Conservation (phyloP, 2,329 filamentous ascomycete genomes). For the Pseudopyricularia javanii region DNA sequence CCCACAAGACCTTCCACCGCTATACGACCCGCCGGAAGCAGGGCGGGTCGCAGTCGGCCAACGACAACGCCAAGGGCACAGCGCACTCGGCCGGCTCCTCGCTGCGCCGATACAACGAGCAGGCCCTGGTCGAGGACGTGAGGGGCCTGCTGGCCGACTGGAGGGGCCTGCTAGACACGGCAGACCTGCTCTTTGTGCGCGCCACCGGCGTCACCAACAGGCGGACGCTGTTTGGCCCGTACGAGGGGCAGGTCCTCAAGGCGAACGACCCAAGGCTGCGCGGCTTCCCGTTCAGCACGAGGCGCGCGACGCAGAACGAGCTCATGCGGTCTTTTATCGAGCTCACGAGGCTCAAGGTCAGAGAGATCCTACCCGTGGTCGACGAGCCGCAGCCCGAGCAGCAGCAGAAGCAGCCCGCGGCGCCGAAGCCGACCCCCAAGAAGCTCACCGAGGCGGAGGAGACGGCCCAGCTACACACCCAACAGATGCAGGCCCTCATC, state of each 20-base stretch:
- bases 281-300: conserved; percentile 86
- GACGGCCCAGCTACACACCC: conserved; percentile 68
- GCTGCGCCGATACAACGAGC: conserved; percentile 86
- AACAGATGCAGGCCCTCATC: conserved; percentile 78
- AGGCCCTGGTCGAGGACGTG: conserved; percentile 79
- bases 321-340: conserved; percentile 92
- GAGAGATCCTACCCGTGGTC: conserved; percentile 58
- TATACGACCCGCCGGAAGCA: conserved; percentile 96
- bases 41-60: conserved; percentile 87
- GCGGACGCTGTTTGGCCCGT: conserved; percentile 77
- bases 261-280: conserved; percentile 70
- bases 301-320: conserved; percentile 83
- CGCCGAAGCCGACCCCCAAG: conserved; percentile 32
- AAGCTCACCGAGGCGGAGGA: conserved; percentile 77
- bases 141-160: conserved; percentile 70
- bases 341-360: conserved; percentile 79
- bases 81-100: conserved; percentile 89
- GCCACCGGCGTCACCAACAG: conserved; percentile 81
- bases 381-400: conserved; percentile 19
- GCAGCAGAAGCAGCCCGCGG: conserved; percentile 8
- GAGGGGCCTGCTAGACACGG: conserved; percentile 73
- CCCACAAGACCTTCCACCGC: conserved; percentile 94
- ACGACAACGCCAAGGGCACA: conserved; percentile 84
- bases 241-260: conserved; percentile 74
- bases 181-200: conserved; percentile 77